phyloP scores from a whole-genome alignment of 2,329 filamentous ascomycete genomes.

The Calonectria fujianensis region DNA sequence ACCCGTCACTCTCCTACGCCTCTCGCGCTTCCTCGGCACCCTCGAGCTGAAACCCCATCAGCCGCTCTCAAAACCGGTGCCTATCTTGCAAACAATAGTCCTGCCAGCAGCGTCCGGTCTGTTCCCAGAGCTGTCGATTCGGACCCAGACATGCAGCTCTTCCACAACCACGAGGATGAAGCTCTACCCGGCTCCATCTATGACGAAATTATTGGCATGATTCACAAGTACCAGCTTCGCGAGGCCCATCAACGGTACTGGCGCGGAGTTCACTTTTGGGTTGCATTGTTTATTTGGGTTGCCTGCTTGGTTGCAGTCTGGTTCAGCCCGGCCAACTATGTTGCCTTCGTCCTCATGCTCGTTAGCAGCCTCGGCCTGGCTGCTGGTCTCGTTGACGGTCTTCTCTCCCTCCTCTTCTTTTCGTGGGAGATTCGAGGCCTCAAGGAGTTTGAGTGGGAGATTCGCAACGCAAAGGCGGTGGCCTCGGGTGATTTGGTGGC shows the following conservation, averaged over 20 bases:
- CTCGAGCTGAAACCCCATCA: constrained; percentile 47
- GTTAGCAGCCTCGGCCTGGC: constrained; percentile 85
- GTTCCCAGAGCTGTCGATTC: constrained; percentile 47
- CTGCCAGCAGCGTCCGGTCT: constrained; percentile 51
- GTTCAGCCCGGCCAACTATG: constrained; percentile 86
- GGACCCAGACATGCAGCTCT: constrained; percentile 59
- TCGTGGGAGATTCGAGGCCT: constrained; percentile 87
- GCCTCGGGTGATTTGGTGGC: constrained; percentile 57
- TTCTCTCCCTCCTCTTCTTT: constrained; percentile 92
- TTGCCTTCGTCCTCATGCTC: constrained; percentile 87
- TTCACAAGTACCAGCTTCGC: constrained; percentile 80
- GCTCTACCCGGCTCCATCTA: constrained; percentile 46
- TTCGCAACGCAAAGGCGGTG: constrained; percentile 78
- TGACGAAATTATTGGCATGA: constrained; percentile 80
- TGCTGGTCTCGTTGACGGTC: constrained; percentile 86
- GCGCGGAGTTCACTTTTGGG: constrained; percentile 84
- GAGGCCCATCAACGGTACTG: constrained; percentile 83
- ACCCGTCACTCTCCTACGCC: constrained; percentile 64
- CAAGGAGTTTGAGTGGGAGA: constrained; percentile 95
- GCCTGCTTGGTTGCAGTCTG: constrained; percentile 88
- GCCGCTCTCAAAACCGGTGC: constrained; percentile 54
- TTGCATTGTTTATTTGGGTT: constrained; percentile 79
- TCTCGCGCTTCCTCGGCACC: constrained; percentile 41
- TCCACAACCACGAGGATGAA: constrained; percentile 48
- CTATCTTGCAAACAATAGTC: constrained; percentile 51